Conservation (phyloP, 2,329 filamentous ascomycete species). For the Alternaria conjuncta region DNA sequence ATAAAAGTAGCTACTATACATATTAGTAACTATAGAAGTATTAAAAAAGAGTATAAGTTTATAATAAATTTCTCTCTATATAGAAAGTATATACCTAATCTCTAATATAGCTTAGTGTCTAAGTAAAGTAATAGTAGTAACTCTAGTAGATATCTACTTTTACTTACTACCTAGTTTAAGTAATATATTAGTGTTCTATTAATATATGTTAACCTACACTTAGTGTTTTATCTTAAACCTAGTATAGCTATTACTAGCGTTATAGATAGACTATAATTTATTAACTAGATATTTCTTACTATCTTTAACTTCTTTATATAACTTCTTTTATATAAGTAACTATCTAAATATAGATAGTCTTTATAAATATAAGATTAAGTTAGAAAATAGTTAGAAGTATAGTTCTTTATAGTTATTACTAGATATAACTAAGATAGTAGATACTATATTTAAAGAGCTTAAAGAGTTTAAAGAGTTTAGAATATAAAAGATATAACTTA, state of each 20-base stretch:
- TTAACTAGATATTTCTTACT: background rate
- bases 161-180: background rate
- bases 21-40: conserved; percentile 10
- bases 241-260: background rate
- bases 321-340: conserved; percentile 1
- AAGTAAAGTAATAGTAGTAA: background rate
- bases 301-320: conserved; percentile 2
- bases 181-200: background rate
- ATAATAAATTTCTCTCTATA: background rate
- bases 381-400: conserved; percentile 2
- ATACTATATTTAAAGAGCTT: background rate
- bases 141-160: background rate
- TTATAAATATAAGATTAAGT: background rate
- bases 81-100: conserved; percentile 7
- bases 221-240: background rate
- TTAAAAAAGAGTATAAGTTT: conserved; percentile 8
- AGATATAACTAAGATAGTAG: conserved; percentile 1
- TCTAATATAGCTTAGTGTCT: conserved; percentile 6
- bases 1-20: conserved; percentile 1
- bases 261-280: conserved; percentile 3
- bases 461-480: background rate
- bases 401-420: conserved; percentile 16
- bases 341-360: background rate
- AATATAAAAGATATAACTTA: background rate
- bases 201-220: background rate